phyloP scores from a whole-genome alignment of 2,329 filamentous ascomycete species.

The Talaromyces atroroseus region DNA sequence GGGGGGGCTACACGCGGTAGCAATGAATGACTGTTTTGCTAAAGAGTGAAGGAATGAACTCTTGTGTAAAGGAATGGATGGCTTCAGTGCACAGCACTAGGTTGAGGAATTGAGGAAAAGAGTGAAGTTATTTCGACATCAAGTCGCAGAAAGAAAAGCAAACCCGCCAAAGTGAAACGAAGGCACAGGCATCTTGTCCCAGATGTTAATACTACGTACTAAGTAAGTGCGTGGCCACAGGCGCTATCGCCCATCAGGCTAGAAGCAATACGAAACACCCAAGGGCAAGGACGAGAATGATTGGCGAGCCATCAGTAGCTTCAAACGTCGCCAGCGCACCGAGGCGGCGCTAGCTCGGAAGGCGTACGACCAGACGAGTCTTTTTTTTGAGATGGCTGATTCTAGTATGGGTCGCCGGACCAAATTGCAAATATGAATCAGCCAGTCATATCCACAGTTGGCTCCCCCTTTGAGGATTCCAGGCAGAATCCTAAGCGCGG shows the following conservation, averaged over 20 bases:
- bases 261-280: conserved; percentile 2
- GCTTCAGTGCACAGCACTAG: conserved; percentile 4
- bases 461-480: no score
- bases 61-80: not conserved
- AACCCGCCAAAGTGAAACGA: conserved; percentile 1
- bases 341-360: no score
- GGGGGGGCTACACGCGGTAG: not conserved
- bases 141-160: conserved; percentile 1
- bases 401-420: no score
- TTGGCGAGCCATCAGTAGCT: not conserved
- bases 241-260: not conserved
- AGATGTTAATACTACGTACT: no score
- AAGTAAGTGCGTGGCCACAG: not conserved
- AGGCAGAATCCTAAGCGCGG: no score
- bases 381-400: no score
- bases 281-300: not conserved
- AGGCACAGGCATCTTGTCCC: not conserved
- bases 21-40: conserved; percentile 4
- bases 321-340: not conserved
- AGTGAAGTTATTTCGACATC: conserved; percentile 6
- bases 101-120: not conserved
- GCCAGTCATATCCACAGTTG: no score
- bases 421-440: no score
- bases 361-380: no score
- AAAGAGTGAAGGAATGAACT: not conserved